Conservation (phyloP, 177 flowering plant species). For the Vitis hybrid region DNA sequence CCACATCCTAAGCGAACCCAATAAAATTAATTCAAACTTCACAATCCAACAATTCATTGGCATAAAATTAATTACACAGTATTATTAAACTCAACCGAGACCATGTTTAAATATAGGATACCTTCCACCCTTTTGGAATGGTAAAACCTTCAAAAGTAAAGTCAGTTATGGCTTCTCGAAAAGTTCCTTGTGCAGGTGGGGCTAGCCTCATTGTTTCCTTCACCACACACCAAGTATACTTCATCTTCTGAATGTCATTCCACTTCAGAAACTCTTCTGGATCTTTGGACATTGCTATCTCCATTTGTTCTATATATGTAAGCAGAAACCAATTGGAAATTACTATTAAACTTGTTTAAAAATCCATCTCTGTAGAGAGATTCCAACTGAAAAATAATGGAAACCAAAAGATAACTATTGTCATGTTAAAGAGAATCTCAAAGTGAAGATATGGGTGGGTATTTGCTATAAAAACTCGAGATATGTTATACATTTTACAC, state of each 20-base stretch:
- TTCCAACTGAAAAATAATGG: too few relatives aligned
- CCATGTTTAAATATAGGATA: not conserved
- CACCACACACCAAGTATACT: slow-evolving; percentile 8
- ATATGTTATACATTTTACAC: not conserved
- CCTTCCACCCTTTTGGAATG: slow-evolving; percentile 12
- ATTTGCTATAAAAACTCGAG: too few relatives aligned
- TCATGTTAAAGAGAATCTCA: too few relatives aligned
- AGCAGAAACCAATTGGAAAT: not conserved
- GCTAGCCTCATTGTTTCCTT: slow-evolving; percentile 6
- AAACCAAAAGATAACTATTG: too few relatives aligned
- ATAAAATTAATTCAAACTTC: too few relatives aligned
- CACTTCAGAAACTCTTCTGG: slow-evolving; percentile 1
- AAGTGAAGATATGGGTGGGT: too few relatives aligned
- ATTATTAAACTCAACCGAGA: too few relatives aligned
- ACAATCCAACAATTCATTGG: too few relatives aligned
- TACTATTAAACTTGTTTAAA: not conserved
- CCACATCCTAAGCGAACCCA: too few relatives aligned
- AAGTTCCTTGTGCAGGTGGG: slow-evolving; percentile 4
- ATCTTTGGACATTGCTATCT: not conserved
- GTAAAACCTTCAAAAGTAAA: not conserved
- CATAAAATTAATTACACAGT: too few relatives aligned
- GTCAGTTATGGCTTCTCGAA: slow-evolving; percentile 5
- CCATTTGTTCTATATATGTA: slow-evolving; percentile 5
- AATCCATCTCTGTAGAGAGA: not conserved
- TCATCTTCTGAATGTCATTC: slow-evolving; percentile 8